Conservation (phyloP, 2,329 filamentous ascomycete species). For the Zelopaecilomyces penicillatus region DNA sequence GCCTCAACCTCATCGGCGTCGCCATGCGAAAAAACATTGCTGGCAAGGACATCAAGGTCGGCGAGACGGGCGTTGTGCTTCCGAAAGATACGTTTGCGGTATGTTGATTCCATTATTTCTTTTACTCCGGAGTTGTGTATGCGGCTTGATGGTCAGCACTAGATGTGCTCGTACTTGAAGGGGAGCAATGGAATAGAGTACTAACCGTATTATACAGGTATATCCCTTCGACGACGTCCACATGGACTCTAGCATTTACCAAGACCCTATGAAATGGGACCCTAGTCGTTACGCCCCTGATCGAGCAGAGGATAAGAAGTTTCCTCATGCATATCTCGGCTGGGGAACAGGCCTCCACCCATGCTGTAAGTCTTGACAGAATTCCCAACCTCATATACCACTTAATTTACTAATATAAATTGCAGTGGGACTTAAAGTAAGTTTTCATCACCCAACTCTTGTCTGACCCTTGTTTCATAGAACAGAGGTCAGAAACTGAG, state of each 20-base stretch:
- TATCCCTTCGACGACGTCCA: constrained; percentile 41
- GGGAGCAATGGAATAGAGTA: neutral
- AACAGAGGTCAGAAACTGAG: too few relatives aligned
- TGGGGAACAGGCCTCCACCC: constrained; percentile 29
- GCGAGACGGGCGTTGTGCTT: constrained; percentile 38
- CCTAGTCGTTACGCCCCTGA: constrained; percentile 39
- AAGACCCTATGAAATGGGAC: constrained; percentile 40
- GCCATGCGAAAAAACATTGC: constrained; percentile 44
- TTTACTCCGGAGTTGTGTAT: too few relatives aligned
- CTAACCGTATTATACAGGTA: constrained; percentile 13
- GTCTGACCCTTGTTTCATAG: neutral
- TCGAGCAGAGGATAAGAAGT: constrained; percentile 35
- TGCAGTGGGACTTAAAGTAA: neutral
- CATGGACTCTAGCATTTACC: constrained; percentile 39
- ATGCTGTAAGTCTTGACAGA: constrained; percentile 19
- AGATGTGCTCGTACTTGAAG: too few relatives aligned
- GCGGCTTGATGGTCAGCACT: too few relatives aligned
- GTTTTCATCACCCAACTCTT: neutral
- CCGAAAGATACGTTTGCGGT: constrained; percentile 38
- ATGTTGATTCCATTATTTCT: neutral
- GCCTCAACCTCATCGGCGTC: constrained; percentile 38
- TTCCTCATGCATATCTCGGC: constrained; percentile 21
- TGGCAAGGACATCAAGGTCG: constrained; percentile 35
- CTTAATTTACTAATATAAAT: neutral
- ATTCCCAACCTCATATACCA: neutral